phyloP scores from a whole-genome alignment of 352 stramenopile species.

The Pythium grandisporangium region DNA sequence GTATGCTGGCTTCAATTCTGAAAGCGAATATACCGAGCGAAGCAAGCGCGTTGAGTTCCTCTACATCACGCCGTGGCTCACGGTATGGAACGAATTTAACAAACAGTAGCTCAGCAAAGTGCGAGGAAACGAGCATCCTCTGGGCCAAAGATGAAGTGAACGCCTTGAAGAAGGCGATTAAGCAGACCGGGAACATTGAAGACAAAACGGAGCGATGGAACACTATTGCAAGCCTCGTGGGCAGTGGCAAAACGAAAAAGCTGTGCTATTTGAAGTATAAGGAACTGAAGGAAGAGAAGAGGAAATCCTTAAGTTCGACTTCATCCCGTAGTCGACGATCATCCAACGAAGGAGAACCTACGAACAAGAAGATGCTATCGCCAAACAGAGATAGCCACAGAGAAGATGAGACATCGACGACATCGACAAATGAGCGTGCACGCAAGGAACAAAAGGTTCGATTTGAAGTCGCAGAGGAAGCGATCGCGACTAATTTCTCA shows the following conservation, averaged over 20 bases:
- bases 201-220: slow-evolving; percentile 76
- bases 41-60: slow-evolving; percentile 2
- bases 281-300: slow-evolving; percentile 59
- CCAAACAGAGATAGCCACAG: no score
- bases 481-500: no score
- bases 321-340: no score
- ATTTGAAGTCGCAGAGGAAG: no score
- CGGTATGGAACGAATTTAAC: slow-evolving; percentile 14
- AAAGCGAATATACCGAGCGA: slow-evolving; percentile 4
- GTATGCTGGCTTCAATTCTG: slow-evolving; percentile 20
- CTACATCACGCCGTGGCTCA: background rate
- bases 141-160: slow-evolving; percentile 55
- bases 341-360: slow-evolving; percentile 15
- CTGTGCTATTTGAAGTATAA: slow-evolving; percentile 85
- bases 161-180: slow-evolving; percentile 62
- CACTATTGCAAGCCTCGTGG: slow-evolving; percentile 45
- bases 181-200: slow-evolving; percentile 40
- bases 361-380: no score
- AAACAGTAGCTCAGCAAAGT: no score
- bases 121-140: slow-evolving; percentile 9
- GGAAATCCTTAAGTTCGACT: slow-evolving; percentile 7
- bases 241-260: slow-evolving; percentile 62
- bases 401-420: background rate
- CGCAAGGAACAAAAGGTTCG: no score
- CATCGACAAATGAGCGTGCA: no score